A percentile compares a stretch with the other conserved stretches of the same genome.
Conservation (phyloP, 2,329 filamentous ascomycete genomes). For the Fusarium sp. region DNA sequence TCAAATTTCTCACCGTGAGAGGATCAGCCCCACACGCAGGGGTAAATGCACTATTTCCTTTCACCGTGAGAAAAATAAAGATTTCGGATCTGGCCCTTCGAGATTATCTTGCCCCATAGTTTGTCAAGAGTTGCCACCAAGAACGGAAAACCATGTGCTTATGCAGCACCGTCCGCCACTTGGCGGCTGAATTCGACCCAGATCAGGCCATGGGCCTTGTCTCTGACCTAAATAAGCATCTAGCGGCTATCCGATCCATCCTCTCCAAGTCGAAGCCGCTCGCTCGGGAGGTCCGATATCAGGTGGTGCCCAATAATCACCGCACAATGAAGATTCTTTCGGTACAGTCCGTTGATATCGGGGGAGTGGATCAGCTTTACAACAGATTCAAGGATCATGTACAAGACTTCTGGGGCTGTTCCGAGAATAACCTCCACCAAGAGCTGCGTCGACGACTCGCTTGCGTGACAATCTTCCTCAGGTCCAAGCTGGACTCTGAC, state of each 20-base stretch:
- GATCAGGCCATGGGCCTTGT: slow-evolving; percentile 33
- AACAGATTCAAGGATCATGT: slow-evolving; percentile 22
- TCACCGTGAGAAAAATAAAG: slow-evolving; percentile 28
- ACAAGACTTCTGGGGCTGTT: slow-evolving; percentile 39
- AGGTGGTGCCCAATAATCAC: slow-evolving; percentile 46
- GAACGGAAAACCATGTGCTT: slow-evolving; percentile 29
- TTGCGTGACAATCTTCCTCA: slow-evolving; percentile 46
- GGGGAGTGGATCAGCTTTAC: slow-evolving; percentile 25
- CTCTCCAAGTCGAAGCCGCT: slow-evolving; percentile 45
- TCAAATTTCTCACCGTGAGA: slow-evolving; percentile 37
- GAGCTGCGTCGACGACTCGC: slow-evolving; percentile 46
- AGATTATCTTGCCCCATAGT: not conserved
- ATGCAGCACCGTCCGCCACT: slow-evolving; percentile 38
- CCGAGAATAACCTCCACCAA: slow-evolving; percentile 22
- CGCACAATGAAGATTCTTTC: slow-evolving; percentile 47
- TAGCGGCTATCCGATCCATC: slow-evolving; percentile 40
- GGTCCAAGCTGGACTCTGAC: slow-evolving; percentile 42
- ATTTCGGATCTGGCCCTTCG: not conserved
- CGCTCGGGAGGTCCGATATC: slow-evolving; percentile 46
- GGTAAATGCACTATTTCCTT: slow-evolving; percentile 3
- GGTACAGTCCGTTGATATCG: slow-evolving; percentile 29
- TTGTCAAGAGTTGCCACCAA: not conserved
- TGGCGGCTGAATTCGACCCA: slow-evolving; percentile 40
- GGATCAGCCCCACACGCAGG: slow-evolving; percentile 8
- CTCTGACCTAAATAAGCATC: slow-evolving; percentile 43